Evolutionary conservation across 129 eudicot genomes (phyloP), one percentile per base, ranked within the genome.

Genomic region (Artemisia annua): DNA sequence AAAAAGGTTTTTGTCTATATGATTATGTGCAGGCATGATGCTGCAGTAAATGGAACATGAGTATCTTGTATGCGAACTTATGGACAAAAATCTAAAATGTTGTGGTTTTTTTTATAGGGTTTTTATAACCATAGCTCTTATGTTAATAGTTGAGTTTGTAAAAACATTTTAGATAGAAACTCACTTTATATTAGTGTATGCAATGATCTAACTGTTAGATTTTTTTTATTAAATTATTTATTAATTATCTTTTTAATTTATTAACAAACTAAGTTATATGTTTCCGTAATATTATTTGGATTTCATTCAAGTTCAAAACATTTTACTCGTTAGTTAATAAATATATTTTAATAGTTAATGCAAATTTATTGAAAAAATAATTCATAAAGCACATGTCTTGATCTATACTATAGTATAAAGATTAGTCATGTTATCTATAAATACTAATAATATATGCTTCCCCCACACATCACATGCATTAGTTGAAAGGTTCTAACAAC

Each of bases 391-490:
- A 39, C 11, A 39, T 8, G 60, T 51, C 18, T 24, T 15, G 28
- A 28, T 68, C 48, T 35, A 64, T 58, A 59, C 57, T 75, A 24
- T 2, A 44, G 56, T 54, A 66, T 66, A 14, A 30, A 35, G 48
- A 39, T 39, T 67, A 39, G 46, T 39, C 46, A 7, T 66, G 44
- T 67, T 53, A 46, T 53, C 79, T 84, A 80, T 84, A 80, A 67
- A 80, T 80, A 76, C 81, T 39, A 39, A 0, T 39, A 39, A 53
- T 62, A 30, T 62, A 53, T 65, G 56, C 44, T 15, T 44, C 65
- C 81, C 87, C 85, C 85, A 73, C 81, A n/a, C 82, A 46, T 52
- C 78, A 84, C 82, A 80, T 76, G 85, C 82, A 80, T 74, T 76
- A 76, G 84, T 80, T 79, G 87, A 79, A 68, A 80, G 79, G 49